phyloP scores from a whole-genome alignment of 768 basidiomycete genomes.

The Peribolospora baueri region DNA sequence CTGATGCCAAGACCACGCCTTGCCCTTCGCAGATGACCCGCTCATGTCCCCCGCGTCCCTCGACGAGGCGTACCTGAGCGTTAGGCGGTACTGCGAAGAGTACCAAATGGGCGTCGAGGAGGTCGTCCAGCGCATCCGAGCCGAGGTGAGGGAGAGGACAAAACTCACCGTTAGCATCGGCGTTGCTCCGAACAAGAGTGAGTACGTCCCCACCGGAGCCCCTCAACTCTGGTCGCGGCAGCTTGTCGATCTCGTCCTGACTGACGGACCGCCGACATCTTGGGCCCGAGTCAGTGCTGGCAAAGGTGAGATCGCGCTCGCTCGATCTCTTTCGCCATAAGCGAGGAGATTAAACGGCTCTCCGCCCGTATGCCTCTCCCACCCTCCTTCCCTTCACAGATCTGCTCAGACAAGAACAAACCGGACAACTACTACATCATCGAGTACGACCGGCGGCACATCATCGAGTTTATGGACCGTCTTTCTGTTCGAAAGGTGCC shows the following conservation, averaged over 20 bases:
- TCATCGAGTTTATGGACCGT: constrained; percentile 51
- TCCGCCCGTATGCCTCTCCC: too few relatives aligned
- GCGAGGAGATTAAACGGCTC: too few relatives aligned
- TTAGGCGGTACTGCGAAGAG: constrained; percentile 57
- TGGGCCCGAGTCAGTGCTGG: too few relatives aligned
- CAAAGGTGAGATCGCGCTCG: too few relatives aligned
- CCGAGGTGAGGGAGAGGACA: constrained; percentile 48
- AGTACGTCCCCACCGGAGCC: too few relatives aligned
- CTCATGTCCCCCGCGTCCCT: constrained; percentile 50
- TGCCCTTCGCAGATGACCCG: constrained; percentile 25
- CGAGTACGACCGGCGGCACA: constrained; percentile 34
- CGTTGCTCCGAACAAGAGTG: constrained; percentile 72
- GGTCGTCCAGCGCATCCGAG: constrained; percentile 55
- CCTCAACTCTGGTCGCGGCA: too few relatives aligned
- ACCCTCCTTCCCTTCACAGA: constrained; percentile 24
- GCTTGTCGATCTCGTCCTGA: too few relatives aligned
- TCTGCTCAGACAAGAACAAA: constrained; percentile 90
- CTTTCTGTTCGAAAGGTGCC: constrained; percentile 59
- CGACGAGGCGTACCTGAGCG: constrained; percentile 79
- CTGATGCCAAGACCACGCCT: too few relatives aligned
- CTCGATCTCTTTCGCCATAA: too few relatives aligned
- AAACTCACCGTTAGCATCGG: constrained; percentile 79
- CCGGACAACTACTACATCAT: constrained; percentile 77
- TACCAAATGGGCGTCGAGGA: constrained; percentile 39
- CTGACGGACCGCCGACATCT: too few relatives aligned